Base-by-base conservation (phyloP, 768 basidiomycete genomes). In the Mrakia blollopis region DNA sequence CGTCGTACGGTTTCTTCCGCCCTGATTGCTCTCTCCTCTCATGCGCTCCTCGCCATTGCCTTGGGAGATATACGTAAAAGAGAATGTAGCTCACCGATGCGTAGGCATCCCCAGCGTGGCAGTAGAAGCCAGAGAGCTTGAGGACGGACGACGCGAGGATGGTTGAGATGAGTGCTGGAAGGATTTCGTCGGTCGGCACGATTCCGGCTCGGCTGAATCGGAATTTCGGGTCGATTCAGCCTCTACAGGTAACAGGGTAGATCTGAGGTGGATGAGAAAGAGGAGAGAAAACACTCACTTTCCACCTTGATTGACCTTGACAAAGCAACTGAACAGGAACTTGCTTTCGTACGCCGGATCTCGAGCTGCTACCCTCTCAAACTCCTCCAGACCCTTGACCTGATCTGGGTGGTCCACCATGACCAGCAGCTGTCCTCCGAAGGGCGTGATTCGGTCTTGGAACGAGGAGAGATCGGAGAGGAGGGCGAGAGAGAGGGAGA, bases 241-340 rank as follows among this genome's bases (percentile, higher is more conserved):
- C n/a, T n/a, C n/a, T n/a, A n/a, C n/a, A n/a, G n/a, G n/a, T n/a
- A n/a, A n/a, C n/a, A 21, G 54, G 54, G 21, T 28, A 57, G 21
- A 16, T 7, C 7, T 4, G 92, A 65, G 14, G 14, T 3, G 47
- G 28, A 30, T 62, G 9, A 44, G 23, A 0, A 14, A 2, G 23
- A 7, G 39, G 11, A 41, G 11, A 5, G 39, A 41, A 41, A 5
- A 7, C 4, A 50, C 47, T 50, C 83, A 93, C 92, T 89, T 89
- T 80, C 89, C 87, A 39, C 91, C 92, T 10, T 89, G 89, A 79
- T 94, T 91, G 50, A 93, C 85, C 79, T 94, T 94, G 77, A 94
- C 86, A 82, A 93, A 94, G 0, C 87, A 87, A 21, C 89, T 90
- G 92, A 93, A n/a, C n/a, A n/a, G n/a, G n/a, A n/a, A 94, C 62